Conservation (phyloP, 495 filamentous ascomycete species). For the Pyronema domesticum region DNA sequence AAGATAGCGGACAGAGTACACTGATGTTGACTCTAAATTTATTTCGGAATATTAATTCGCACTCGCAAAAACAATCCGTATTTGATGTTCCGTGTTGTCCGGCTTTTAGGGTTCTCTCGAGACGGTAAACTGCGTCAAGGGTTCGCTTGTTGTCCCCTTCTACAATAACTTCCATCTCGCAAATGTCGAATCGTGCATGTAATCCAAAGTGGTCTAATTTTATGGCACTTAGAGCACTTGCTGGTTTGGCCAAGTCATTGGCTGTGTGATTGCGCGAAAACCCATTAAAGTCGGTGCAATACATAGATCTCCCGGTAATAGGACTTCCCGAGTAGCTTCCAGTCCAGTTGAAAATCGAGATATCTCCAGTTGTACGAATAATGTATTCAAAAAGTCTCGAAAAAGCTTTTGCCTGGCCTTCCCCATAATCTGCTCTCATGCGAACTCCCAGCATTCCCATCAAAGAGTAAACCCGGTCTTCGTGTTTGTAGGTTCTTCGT, state of each 20-base stretch:
- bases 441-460: constrained; percentile 5
- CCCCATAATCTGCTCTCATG: constrained; percentile 2
- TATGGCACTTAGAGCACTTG: constrained; percentile 29
- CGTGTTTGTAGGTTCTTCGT: background rate
- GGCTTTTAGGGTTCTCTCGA: constrained; percentile 1
- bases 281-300: background rate
- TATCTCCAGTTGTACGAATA: background rate
- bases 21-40: too few species aligned
- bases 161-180: constrained; percentile 27
- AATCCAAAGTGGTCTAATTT: constrained; percentile 28
- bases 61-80: too few species aligned
- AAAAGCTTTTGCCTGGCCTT: background rate
- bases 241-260: constrained; percentile 3
- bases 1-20: too few species aligned
- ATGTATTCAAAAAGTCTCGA: constrained; percentile 1
- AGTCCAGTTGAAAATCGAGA: constrained; percentile 8
- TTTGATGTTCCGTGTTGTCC: too few species aligned
- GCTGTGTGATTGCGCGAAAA: background rate
- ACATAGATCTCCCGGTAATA: background rate
- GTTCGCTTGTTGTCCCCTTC: background rate
- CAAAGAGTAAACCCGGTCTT: constrained; percentile 4
- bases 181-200: constrained; percentile 29
- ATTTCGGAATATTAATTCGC: too few species aligned
- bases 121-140: constrained; percentile 26
- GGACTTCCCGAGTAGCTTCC: background rate